Evolutionary conservation across 768 basidiomycete species (phyloP), one percentile per base, ranked within the genome.

Genomic region (Infundibulicybe gibba): DNA sequence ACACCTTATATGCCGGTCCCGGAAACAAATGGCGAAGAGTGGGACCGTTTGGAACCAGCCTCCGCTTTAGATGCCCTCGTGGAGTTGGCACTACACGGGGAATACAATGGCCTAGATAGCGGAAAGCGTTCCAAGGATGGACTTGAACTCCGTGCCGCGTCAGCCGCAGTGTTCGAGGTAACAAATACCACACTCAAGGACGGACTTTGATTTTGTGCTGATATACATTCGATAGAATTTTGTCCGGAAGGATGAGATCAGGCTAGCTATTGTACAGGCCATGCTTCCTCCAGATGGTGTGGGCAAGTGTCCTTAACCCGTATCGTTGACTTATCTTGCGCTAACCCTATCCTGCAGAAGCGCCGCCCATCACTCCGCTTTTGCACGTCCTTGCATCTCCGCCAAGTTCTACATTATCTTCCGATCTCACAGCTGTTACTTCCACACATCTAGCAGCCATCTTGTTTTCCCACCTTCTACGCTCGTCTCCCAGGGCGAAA

Each of bases 21-120:
- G 49, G 81, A 90, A 64, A 78, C 94, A 45, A 79, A 89, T 50
- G 91, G 91, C 6, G 93, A 95, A 65, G 92, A 95, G 60, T 93
- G 90, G 90, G 90, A 94, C 61, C 78, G 93, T 16, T 63, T 95
- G 17, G 88, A 93, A 49, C 74, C 81, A 3, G 78, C 87, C 13
- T 85, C 90, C 3, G 89, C 90, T 0, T 75, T 95, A 5, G 87
- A 94, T 49, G 87, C 81, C 0, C 75, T 97, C 10, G 81, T 95
- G 0, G 85, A 90, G 50, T 75, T 92, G 13, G 82, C 83, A 10
- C 69, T 97, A 33, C 85, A 95, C 48, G 95, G 94, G 1, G 94
- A 97, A 68, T 88, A 90, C 61, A 82, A 86, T 54, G 82, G 85
- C n/a, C 53, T 74, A 43, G 78, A 80, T 25, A n/a, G 77, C 40